phyloP scores from a whole-genome alignment of 2,329 filamentous ascomycete species.

The Rutstroemia sp. region DNA sequence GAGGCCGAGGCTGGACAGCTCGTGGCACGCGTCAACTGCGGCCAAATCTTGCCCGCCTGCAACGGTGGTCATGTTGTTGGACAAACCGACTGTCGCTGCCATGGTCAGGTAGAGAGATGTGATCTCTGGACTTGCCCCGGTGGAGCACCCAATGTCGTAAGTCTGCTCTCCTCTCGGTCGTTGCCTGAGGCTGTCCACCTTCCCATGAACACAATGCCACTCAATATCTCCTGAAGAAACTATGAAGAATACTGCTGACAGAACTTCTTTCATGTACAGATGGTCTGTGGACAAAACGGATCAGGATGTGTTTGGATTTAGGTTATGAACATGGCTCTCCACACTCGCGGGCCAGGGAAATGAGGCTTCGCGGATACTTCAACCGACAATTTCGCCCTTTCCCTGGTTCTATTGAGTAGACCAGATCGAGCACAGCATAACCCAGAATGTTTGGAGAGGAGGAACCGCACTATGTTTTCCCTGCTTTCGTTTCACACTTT shows the following conservation, averaged over 20 bases:
- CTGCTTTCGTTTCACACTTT: no score
- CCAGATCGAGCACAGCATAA: no score
- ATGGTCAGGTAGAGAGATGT: not conserved
- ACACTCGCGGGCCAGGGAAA: no score
- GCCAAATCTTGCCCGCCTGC: not conserved
- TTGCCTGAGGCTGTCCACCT: not conserved
- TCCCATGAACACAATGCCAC: no score
- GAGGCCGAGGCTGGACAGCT: not conserved
- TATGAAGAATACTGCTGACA: no score
- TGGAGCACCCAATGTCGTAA: not conserved
- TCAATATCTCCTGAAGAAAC: no score
- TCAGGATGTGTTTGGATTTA: not conserved
- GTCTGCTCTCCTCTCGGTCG: not conserved
- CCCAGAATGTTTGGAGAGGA: no score
- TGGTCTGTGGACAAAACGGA: not conserved
- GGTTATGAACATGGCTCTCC: not conserved
- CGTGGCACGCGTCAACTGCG: not conserved
- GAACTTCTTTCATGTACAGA: not conserved
- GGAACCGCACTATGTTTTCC: no score
- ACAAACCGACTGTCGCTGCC: not conserved
- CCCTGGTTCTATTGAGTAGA: no score
- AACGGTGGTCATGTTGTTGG: not conserved
- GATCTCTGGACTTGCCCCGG: not conserved
- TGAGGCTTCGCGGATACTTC: no score
- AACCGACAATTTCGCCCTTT: no score